These are phyloP conservation scores for Geotrichum candidum DNA, from an alignment of 1,139 yeast genomes.

Conservation along the genomic window DNA sequence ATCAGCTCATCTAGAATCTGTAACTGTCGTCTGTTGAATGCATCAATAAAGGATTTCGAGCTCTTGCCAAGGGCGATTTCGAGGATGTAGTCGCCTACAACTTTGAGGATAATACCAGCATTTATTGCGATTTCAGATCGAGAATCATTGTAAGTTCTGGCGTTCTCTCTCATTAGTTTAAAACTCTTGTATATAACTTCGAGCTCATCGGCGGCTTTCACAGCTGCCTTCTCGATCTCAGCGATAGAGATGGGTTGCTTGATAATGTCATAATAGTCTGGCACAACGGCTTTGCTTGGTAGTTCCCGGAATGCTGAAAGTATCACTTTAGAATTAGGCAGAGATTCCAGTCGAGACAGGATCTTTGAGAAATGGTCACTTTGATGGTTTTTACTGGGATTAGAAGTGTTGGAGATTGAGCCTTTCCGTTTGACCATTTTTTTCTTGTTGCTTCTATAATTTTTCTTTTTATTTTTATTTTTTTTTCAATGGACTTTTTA, in stretches of 20 bases:
- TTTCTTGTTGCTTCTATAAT: neutral
- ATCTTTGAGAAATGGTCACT: slow-evolving; percentile 2
- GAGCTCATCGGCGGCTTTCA: slow-evolving; percentile 35
- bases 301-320: slow-evolving; percentile 57
- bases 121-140: slow-evolving; percentile 72
- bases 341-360: neutral
- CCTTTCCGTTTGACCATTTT: neutral
- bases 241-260: slow-evolving; percentile 57
- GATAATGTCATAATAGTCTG: slow-evolving; percentile 70
- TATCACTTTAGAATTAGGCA: slow-evolving; percentile 23
- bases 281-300: slow-evolving; percentile 69
- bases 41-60: slow-evolving; percentile 1
- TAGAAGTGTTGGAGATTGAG: neutral
- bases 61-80: neutral
- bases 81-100: slow-evolving; percentile 42
- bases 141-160: slow-evolving; percentile 73
- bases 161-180: slow-evolving; percentile 69
- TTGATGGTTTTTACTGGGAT: neutral
- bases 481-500: neutral
- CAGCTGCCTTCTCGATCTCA: slow-evolving; percentile 53
- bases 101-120: slow-evolving; percentile 51
- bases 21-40: slow-evolving; percentile 18
- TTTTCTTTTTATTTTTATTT: neutral
- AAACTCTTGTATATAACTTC: slow-evolving; percentile 62
- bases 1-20: slow-evolving; percentile 23